Evolutionary conservation across 805 yeast species (phyloP).

Genomic region (Wickerhamomyces rabaulensis): DNA sequence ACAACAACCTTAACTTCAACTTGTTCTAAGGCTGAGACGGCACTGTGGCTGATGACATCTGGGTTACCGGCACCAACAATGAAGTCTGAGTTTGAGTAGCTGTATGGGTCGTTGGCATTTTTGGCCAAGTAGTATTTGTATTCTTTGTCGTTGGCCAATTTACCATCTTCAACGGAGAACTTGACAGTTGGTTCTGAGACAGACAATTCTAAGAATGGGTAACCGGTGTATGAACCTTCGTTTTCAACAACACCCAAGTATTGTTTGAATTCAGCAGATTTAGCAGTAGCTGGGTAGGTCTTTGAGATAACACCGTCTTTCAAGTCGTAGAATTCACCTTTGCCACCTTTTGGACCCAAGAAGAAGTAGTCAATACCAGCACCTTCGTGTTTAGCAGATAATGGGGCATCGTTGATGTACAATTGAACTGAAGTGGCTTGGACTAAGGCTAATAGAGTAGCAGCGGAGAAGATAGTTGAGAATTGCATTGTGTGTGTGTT

Average conservation of each 20-base stretch:
- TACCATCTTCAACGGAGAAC: constrained; percentile 16
- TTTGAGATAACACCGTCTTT: constrained; percentile 6
- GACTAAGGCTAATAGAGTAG: background rate
- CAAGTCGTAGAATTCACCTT: constrained; percentile 1
- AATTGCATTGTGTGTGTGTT: background rate
- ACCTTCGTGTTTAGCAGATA: constrained; percentile 17
- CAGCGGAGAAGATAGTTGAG: constrained; percentile 1
- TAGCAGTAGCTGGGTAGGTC: background rate
- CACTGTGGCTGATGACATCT: background rate
- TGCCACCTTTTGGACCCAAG: constrained; percentile 10
- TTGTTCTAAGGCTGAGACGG: background rate
- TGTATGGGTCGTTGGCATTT: constrained; percentile 40
- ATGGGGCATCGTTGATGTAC: background rate
- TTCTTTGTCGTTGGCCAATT: constrained; percentile 26
- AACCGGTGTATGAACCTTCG: constrained; percentile 1
- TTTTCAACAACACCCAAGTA: constrained; percentile 2
- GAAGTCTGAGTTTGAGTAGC: constrained; percentile 26
- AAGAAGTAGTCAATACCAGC: constrained; percentile 18
- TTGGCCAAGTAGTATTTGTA: constrained; percentile 36
- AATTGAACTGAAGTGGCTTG: background rate
- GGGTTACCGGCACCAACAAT: constrained; percentile 19
- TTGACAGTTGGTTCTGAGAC: constrained; percentile 6
- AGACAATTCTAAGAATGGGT: constrained; percentile 13
- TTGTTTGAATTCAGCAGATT: constrained; percentile 4
- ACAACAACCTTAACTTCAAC: background rate